Percentiles rank a stretch among this genome's conserved stretches.
Evolutionary conservation across 164 flowering plant species (phyloP).

Genomic region (Stephania japonica): DNA sequence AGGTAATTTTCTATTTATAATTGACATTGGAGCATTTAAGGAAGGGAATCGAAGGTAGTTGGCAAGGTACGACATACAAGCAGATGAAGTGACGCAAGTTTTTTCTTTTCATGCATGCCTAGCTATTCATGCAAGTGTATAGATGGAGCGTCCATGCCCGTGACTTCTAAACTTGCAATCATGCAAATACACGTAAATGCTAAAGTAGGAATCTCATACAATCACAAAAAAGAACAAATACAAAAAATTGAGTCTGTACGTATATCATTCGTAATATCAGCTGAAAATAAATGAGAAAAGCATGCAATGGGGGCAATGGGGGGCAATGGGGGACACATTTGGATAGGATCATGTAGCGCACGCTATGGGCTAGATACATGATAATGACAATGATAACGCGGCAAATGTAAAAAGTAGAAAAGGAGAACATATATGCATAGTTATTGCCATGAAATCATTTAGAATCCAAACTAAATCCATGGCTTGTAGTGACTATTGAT

Average conservation of each 20-base stretch:
- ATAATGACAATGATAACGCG: slow-evolving; percentile 3
- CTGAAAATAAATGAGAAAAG: background rate
- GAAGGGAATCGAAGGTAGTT: too few species aligned
- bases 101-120: too few species aligned
- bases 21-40: too few species aligned
- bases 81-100: too few species aligned
- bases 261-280: background rate
- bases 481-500: slow-evolving; percentile 16
- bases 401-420: background rate
- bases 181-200: background rate
- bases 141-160: background rate
- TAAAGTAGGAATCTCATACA: background rate
- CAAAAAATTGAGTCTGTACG: background rate
- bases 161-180: background rate
- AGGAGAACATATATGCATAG: background rate
- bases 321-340: background rate
- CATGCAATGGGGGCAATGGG: background rate
- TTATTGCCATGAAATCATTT: slow-evolving; percentile 14
- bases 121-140: background rate
- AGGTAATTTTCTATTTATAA: too few species aligned
- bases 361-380: background rate
- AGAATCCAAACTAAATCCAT: slow-evolving; percentile 17
- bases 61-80: too few species aligned
- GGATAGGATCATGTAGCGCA: background rate
- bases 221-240: background rate